Conservation (phyloP, 768 basidiomycete species). For the Lyophyllum semitale region DNA sequence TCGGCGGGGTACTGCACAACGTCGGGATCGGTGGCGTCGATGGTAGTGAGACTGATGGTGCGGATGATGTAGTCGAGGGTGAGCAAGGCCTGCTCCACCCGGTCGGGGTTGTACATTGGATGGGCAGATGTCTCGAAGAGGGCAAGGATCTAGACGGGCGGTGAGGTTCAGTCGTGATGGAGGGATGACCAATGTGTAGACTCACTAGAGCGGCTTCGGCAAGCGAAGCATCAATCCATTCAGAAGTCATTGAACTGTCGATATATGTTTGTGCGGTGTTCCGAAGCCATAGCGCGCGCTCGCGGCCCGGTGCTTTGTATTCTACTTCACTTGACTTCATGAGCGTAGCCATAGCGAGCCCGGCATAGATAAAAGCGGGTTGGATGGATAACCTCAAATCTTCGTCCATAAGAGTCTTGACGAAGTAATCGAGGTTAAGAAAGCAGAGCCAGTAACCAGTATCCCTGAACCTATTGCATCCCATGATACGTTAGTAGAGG, state of each 20-base stretch:
- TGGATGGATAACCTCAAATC: conserved; percentile 60
- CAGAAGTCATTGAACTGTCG: conserved; percentile 48
- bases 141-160: conserved; percentile 58
- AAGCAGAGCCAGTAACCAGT: conserved; percentile 71
- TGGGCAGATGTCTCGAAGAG: conserved; percentile 79
- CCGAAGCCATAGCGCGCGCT: conserved; percentile 57
- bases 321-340: conserved; percentile 75
- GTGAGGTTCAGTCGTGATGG: neutral
- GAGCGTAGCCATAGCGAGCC: conserved; percentile 68
- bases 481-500: neutral
- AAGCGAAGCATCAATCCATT: conserved; percentile 61
- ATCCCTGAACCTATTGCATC: conserved; percentile 54
- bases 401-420: conserved; percentile 51
- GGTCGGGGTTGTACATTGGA: conserved; percentile 59
- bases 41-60: conserved; percentile 50
- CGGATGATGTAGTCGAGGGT: conserved; percentile 67
- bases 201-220: conserved; percentile 73
- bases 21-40: conserved; percentile 58
- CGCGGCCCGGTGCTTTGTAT: conserved; percentile 51
- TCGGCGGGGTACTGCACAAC: conserved; percentile 53
- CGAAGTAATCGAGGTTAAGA: conserved; percentile 58
- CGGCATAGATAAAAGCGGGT: conserved; percentile 69
- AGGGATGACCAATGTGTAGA: neutral
- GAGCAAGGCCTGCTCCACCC: conserved; percentile 53
- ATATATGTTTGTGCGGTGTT: conserved; percentile 58